Evolutionary conservation across 108 stramenopile genomes (phyloP), one percentile per base, ranked within the genome.

Genomic region (Nitzschia sp.): DNA sequence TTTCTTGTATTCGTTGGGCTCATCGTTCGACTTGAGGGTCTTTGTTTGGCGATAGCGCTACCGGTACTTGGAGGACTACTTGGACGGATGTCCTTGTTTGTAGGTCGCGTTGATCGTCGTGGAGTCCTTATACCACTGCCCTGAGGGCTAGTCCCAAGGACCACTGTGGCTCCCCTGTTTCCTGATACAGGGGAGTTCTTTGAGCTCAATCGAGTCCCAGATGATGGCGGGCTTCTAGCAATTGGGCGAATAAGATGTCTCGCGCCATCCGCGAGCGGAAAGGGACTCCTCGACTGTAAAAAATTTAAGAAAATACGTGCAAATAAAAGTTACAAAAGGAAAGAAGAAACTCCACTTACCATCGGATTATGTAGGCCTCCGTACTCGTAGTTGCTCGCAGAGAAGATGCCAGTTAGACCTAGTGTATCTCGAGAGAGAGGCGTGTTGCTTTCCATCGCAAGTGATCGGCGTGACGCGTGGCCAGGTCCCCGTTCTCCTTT

Each of bases 211-310:
- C 60, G 36, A 41, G 26, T 38, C 23, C 60, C 41, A 27, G 60
- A 61, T 29, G 54, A 44, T 2, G 71, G 71, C 4, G 71, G 71
- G 35, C 71, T 72, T 30, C 71, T 52, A 8, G 71, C 48, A 46
- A 63, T 53, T 44, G 71, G 71, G 1, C 61, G 53, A 56, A 63
- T 28, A 25, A 46, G 41, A 15, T 61, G 60, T 27, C 60, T 41
- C 11, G 32, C 19, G 22, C 41, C 33, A 25, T 44, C 60, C 17
- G 13, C n/a, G n/a, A n/a, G n/a, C n/a, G n/a, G 48, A 50, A 22
- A 50, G 21, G 48, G 13, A 41, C 13, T 41, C 38, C 6, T 25
- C n/a, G 26, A 23, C 1, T 5, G 6, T 25, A 21, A 53, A 21
- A 58, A n/a, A n/a, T n/a, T n/a, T n/a, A n/a, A n/a, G n/a, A n/a